Base-by-base conservation (phyloP, 768 basidiomycete genomes). In the Panaeolus cyanescens region DNA sequence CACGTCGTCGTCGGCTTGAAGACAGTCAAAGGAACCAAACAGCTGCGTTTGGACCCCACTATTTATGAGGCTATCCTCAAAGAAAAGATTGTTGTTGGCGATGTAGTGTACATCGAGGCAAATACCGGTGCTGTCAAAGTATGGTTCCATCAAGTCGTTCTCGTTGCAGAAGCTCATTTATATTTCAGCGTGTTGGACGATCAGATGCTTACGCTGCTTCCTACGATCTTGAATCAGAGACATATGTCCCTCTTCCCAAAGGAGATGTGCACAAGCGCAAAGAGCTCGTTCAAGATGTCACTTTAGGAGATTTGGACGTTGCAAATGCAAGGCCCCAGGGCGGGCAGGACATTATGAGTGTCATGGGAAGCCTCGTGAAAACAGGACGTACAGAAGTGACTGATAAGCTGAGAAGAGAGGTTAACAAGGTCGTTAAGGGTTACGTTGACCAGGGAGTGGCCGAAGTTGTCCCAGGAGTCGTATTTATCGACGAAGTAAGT, bases 371-470 rank as follows among this genome's bases (percentile, higher is more conserved):
- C 60, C 81, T 99, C 15, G 93, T 97, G 64, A 96, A 95, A 74
- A 94, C 89, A 36, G 90, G 94, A 15, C 80, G 97, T 66, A 99
- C 96, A 13, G 97, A 99, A 72, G 91, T 99, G 5, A 99, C 96
- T 36, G 97, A 99, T 70, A 99, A 99, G 75, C 82, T 99, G 55
- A 82, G 96, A 59, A 82, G 88, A 64, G 96, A 99, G 75, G 96
- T 99, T 58, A 96, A 99, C 82, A 96, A 96, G 73, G 93, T 98
- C 32, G 97, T 99, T 34, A 92, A 97, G 75, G 86, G 92, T 33
- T 98, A 99, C 72, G 96, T 99, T 33, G 96, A 99, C 70, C 96
- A 99, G 73, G 96, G 96, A 32, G 95, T 99, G 3, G 97, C 97
- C 10, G 97, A 99, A 76, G 88, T 99, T 22, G 91, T 99, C 1